Percentiles rank a stretch among this genome's conserved stretches.
Conservation (phyloP, 495 filamentous ascomycete species). For the Talaromyces trachyspermus region DNA sequence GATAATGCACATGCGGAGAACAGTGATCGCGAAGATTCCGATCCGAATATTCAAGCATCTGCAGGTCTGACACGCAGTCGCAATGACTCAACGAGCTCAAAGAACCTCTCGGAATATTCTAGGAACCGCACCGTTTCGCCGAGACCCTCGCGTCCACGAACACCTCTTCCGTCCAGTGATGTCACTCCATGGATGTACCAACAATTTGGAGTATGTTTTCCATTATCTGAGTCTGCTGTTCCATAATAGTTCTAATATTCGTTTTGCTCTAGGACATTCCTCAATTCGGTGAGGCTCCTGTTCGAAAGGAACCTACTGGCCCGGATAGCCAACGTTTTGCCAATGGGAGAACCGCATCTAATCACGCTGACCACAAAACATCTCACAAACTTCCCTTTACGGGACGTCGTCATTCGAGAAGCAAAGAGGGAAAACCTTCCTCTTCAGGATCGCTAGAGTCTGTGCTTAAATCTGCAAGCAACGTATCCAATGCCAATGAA, state of each 20-base stretch:
- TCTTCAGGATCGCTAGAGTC: conserved; percentile 37
- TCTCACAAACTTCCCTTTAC: conserved; percentile 56
- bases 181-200: conserved; percentile 96
- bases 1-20: conserved; percentile 53
- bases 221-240: conserved; percentile 8
- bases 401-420: conserved; percentile 61
- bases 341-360: conserved; percentile 25
- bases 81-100: conserved; percentile 60
- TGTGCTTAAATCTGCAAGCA: conserved; percentile 35
- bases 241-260: conserved; percentile 8
- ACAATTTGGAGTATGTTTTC: conserved; percentile 61
- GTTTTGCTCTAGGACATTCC: conserved; percentile 56
- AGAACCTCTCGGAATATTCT: conserved; percentile 45
- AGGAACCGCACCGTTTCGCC: conserved; percentile 53
- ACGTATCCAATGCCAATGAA: conserved; percentile 56
- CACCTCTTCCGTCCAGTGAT: conserved; percentile 83
- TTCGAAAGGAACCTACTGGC: conserved; percentile 62
- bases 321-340: conserved; percentile 61
- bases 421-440: conserved; percentile 63
- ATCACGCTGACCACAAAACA: conserved; percentile 38
- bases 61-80: conserved; percentile 53
- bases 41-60: conserved; percentile 45
- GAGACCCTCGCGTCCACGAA: conserved; percentile 62
- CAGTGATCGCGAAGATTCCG: conserved; percentile 61
- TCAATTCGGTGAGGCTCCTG: conserved; percentile 74